Percentiles rank a stretch among this genome's conserved stretches.
These are phyloP conservation scores for Rhodocollybia butyracea DNA, from an alignment of 768 basidiomycete genomes.

Conservation along the genomic window DNA sequence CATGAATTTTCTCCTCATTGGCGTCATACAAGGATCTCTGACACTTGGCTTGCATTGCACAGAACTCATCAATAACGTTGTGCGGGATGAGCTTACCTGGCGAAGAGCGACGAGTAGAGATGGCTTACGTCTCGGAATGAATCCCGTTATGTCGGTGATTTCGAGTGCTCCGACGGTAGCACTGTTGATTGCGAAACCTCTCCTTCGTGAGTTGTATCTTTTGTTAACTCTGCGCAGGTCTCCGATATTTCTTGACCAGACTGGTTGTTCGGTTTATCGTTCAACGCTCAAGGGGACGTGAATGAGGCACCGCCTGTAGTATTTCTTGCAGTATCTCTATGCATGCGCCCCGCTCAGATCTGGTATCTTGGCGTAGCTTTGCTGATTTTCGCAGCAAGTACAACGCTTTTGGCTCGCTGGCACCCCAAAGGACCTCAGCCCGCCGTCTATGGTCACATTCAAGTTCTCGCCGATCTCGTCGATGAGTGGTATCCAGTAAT, in stretches of 20 bases:
- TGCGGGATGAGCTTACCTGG: neutral
- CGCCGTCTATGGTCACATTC: conserved; percentile 28
- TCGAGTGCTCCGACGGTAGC: neutral
- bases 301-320: neutral
- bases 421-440: conserved; percentile 17
- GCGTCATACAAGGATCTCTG: neutral
- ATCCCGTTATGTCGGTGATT: neutral
- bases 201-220: neutral
- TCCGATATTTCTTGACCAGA: neutral
- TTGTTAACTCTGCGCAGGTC: too few relatives aligned
- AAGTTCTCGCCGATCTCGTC: conserved; percentile 29
- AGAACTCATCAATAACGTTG: neutral
- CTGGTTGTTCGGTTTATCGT: neutral
- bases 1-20: neutral
- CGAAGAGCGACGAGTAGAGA: neutral
- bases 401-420: neutral
- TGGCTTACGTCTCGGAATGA: neutral
- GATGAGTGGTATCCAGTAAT: conserved; percentile 31
- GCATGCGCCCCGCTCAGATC: neutral
- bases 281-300: neutral
- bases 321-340: neutral
- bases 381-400: neutral
- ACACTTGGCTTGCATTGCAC: neutral
- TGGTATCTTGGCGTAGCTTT: neutral
- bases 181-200: neutral